phyloP scores from a whole-genome alignment of 768 basidiomycete species.

The Kwoniella botswanensis region DNA sequence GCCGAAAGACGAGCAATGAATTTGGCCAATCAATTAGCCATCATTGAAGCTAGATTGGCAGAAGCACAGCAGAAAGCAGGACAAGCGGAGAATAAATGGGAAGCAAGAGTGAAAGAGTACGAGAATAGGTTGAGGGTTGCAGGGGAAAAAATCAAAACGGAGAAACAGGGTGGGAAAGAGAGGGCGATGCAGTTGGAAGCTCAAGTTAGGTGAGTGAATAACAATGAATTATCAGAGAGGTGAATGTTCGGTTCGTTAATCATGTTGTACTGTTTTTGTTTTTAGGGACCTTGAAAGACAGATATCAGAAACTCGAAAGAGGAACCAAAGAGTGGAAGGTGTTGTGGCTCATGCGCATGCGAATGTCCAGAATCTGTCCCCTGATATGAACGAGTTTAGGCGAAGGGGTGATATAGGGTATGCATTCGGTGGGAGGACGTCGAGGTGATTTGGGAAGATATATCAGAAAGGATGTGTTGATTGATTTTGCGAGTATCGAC shows the following conservation, averaged over 20 bases:
- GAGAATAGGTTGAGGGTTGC: conserved; percentile 78
- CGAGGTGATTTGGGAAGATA: neutral
- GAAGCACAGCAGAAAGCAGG: conserved; percentile 73
- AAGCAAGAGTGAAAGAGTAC: conserved; percentile 91
- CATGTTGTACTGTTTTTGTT: neutral
- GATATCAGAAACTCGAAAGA: conserved; percentile 76
- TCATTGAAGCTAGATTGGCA: conserved; percentile 83
- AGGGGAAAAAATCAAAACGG: conserved; percentile 89
- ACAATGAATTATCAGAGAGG: neutral
- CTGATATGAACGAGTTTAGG: conserved; percentile 5
- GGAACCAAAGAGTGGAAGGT: conserved; percentile 60
- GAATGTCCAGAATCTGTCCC: conserved; percentile 37
- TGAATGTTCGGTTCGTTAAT: neutral
- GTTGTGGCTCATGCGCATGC: conserved; percentile 47
- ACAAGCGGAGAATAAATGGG: conserved; percentile 85
- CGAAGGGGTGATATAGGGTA: conserved; percentile 6
- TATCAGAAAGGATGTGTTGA: too few relatives aligned
- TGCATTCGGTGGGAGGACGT: conserved; percentile 10
- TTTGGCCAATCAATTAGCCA: conserved; percentile 79
- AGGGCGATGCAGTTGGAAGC: conserved; percentile 54
- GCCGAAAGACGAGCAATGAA: conserved; percentile 87
- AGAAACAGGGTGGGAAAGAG: conserved; percentile 93
- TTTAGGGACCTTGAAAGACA: conserved; percentile 75
- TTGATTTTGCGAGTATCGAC: too few relatives aligned
- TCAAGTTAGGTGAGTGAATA: conserved; percentile 51